Percentiles rank a stretch among this genome's conserved stretches.
These are phyloP conservation scores for Botrytis medusae DNA, from an alignment of 2,329 filamentous ascomycete genomes.

Conservation along the genomic window DNA sequence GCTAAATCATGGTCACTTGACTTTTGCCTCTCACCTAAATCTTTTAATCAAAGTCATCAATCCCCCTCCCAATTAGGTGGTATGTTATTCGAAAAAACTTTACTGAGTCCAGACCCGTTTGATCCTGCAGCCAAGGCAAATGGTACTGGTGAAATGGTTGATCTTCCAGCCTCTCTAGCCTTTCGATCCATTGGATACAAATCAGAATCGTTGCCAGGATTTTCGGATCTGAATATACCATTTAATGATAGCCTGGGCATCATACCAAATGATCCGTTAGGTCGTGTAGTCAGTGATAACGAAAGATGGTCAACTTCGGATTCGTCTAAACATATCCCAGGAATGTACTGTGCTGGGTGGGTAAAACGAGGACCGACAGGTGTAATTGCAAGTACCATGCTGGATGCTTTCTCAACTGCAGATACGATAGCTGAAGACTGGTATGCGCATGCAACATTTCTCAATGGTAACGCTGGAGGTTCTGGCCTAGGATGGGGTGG, in stretches of 20 bases:
- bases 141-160: slow-evolving; percentile 50
- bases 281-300: slow-evolving; percentile 58
- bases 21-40: slow-evolving; percentile 76
- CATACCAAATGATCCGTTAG: slow-evolving; percentile 78
- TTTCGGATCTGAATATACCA: slow-evolving; percentile 69
- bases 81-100: slow-evolving; percentile 65
- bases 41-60: slow-evolving; percentile 54
- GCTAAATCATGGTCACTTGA: slow-evolving; percentile 78
- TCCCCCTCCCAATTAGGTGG: slow-evolving; percentile 53
- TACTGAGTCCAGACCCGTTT: slow-evolving; percentile 55
- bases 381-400: slow-evolving; percentile 94
- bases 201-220: slow-evolving; percentile 72
- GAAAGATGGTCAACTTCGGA: slow-evolving; percentile 24
- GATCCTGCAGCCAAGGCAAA: slow-evolving; percentile 51
- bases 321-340: slow-evolving; percentile 49
- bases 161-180: slow-evolving; percentile 67
- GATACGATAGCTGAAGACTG: slow-evolving; percentile 84
- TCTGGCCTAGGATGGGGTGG: slow-evolving; percentile 72
- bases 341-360: slow-evolving; percentile 93
- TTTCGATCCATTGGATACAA: slow-evolving; percentile 97
- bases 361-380: slow-evolving; percentile 93
- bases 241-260: slow-evolving; percentile 76
- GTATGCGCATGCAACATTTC: slow-evolving; percentile 49
- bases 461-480: slow-evolving; percentile 45
- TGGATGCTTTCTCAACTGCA: slow-evolving; percentile 86